Percentiles rank a stretch among this genome's conserved stretches.
These are phyloP conservation scores for Eleusine indica DNA, from an alignment of 176 grass and related monocot species.

Conservation along the genomic window DNA sequence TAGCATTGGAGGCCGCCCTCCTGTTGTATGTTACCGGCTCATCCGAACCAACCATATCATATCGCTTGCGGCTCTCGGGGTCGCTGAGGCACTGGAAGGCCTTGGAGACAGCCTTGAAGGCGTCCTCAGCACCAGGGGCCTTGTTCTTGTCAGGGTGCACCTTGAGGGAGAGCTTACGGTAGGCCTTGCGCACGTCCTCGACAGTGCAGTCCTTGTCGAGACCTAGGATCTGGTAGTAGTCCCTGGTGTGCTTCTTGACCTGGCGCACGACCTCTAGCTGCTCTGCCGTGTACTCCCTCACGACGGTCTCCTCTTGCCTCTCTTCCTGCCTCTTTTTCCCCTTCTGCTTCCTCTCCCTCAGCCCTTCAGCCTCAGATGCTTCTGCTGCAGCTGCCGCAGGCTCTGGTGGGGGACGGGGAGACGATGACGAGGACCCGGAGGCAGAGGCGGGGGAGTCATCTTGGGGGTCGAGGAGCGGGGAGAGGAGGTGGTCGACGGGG, in stretches of 20 bases:
- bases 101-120: slow-evolving; percentile 93
- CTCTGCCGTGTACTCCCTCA: slow-evolving; percentile 68
- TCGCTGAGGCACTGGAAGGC: slow-evolving; percentile 96
- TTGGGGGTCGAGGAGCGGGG: slow-evolving; percentile 32
- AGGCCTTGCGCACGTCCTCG: slow-evolving; percentile 92
- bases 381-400: slow-evolving; percentile 18
- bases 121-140: slow-evolving; percentile 82
- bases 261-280: slow-evolving; percentile 75
- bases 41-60: slow-evolving; percentile 78
- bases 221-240: slow-evolving; percentile 90
- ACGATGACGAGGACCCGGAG: slow-evolving; percentile 39
- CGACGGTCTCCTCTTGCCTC: slow-evolving; percentile 16
- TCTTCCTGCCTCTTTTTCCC: slow-evolving; percentile 46
- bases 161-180: slow-evolving; percentile 95
- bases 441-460: slow-evolving; percentile 42
- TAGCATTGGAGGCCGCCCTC: slow-evolving; percentile 51
- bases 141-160: slow-evolving; percentile 99
- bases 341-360: slow-evolving; percentile 52
- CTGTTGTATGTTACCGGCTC: slow-evolving; percentile 55
- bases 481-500: slow-evolving; percentile 69
- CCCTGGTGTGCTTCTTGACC: slow-evolving; percentile 76
- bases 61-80: slow-evolving; percentile 71
- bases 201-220: slow-evolving; percentile 79
- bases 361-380: slow-evolving; percentile 33
- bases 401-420: slow-evolving; percentile 7